Base-by-base conservation (phyloP, 768 basidiomycete species). In the Clathrus columnatus region DNA sequence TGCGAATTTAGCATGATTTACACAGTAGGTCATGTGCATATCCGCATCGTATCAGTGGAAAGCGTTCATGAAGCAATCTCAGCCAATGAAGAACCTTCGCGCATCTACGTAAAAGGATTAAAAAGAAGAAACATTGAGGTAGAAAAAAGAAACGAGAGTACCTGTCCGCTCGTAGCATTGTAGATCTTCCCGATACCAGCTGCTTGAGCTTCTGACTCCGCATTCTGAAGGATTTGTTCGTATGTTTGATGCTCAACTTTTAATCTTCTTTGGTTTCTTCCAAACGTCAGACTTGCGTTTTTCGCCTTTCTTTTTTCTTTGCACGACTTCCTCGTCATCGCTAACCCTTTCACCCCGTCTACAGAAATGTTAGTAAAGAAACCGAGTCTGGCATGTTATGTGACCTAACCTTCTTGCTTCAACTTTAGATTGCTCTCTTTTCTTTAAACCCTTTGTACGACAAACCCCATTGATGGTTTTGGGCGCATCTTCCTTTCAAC, bases 221-320 rank as follows among this genome's bases (percentile, higher is more conserved):
- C 84, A 65, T 95, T 92, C 2, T 89, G 86, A 50, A 99, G 67
- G 52, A 98, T 90, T 69, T 99, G 82, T 69, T 99, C 96, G 65
- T 97, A 99, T 0, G 93, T 92, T 76, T 95, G 96, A 73, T 97
- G 93, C 65, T 91, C 84, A 28, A 93, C 73, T 69, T 82, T 91
- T 96, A 53, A 82, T 75, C 67, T 87, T 93, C 76, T 81, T 88
- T 6, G 87, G 82, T 58, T 80, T 80, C 72, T 87, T 93, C 94
- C 93, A 96, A 4, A 78, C 78, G 58, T 92, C 85, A 16, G 87
- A 78, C 64, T 81, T 73, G 27, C 71, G 75, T 62, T 81, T 79
- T 54, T 70, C 73, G 52, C 74, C 75, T 61, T 81, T 81, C 64
- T 75, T 82, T 64, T 73, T 81, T 32, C 71, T 60, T 46, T 64